Conservation (phyloP, 495 filamentous ascomycete genomes). For the Hypoxylon crocopeplum region DNA sequence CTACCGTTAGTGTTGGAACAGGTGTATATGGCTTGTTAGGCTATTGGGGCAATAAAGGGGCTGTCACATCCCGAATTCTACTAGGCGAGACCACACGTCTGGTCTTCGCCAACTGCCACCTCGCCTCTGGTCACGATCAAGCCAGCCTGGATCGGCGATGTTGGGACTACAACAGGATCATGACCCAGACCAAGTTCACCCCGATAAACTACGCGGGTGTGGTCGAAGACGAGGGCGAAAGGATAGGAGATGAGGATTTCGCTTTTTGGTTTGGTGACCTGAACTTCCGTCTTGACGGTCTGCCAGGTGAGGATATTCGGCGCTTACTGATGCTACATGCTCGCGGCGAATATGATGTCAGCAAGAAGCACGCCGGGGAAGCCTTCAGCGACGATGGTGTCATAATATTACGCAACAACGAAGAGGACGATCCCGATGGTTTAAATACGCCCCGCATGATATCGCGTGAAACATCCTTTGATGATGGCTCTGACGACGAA, state of each 20-base stretch:
- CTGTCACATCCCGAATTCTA: conserved; percentile 78
- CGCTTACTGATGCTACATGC: conserved; percentile 83
- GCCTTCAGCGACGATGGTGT: conserved; percentile 52
- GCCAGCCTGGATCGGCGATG: conserved; percentile 80
- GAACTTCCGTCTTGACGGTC: conserved; percentile 89
- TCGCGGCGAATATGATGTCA: conserved; percentile 72
- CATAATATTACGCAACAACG: conserved; percentile 47
- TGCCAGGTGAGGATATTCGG: conserved; percentile 90
- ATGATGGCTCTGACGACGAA: conserved; percentile 46
- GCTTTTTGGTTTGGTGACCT: conserved; percentile 96
- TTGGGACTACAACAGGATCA: conserved; percentile 86
- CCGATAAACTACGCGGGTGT: conserved; percentile 67
- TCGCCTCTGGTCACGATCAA: conserved; percentile 84
- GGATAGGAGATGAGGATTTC: conserved; percentile 90
- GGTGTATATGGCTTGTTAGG: conserved; percentile 71
- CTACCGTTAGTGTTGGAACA: conserved; percentile 80
- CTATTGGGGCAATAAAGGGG: conserved; percentile 96
- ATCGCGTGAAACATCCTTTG: conserved; percentile 41
- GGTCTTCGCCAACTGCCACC: conserved; percentile 88
- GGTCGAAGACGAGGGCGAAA: conserved; percentile 62
- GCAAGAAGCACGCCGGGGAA: conserved; percentile 44
- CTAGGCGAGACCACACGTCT: conserved; percentile 89
- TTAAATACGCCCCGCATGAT: conserved; percentile 39
- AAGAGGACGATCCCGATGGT: conserved; percentile 46
- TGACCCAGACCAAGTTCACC: conserved; percentile 73